Conservation (phyloP, 805 yeast species). For the Hanseniaspora lindneri region DNA sequence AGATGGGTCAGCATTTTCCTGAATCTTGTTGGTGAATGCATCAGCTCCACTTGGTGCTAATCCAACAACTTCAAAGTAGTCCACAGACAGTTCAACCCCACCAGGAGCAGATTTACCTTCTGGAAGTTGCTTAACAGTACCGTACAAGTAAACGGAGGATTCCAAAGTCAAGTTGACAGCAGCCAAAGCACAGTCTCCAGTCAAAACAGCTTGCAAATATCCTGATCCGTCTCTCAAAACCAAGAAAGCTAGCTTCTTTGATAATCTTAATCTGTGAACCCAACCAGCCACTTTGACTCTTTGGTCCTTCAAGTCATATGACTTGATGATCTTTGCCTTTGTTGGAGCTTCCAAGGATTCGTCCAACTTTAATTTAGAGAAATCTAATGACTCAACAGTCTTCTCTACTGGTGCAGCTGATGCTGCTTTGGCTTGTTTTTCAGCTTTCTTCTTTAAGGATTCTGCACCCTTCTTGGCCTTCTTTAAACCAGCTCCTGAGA, state of each 20-base stretch:
- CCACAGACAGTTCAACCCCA: slow-evolving; percentile 85
- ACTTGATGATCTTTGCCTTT: slow-evolving; percentile 50
- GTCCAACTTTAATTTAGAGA: slow-evolving; percentile 55
- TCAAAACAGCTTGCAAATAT: slow-evolving; percentile 69
- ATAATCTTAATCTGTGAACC: slow-evolving; percentile 88
- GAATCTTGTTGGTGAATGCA: slow-evolving; percentile 85
- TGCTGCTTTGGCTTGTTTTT: slow-evolving; percentile 44
- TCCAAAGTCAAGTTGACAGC: slow-evolving; percentile 79
- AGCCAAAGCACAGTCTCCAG: slow-evolving; percentile 88
- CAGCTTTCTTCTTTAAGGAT: slow-evolving; percentile 62
- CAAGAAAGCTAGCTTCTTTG: slow-evolving; percentile 82
- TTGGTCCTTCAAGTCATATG: slow-evolving; percentile 44
- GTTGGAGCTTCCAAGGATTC: slow-evolving; percentile 55
- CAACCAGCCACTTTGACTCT: slow-evolving; percentile 83
- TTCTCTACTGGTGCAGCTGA: slow-evolving; percentile 42
- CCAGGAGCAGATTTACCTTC: slow-evolving; percentile 97
- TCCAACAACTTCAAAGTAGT: slow-evolving; percentile 79
- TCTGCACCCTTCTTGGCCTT: slow-evolving; percentile 95
- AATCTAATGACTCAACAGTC: slow-evolving; percentile 67
- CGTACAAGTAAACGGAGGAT: slow-evolving; percentile 68
- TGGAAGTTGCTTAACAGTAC: slow-evolving; percentile 71
- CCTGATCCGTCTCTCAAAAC: slow-evolving; percentile 95
- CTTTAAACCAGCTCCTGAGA: slow-evolving; percentile 81
- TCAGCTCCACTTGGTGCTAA: slow-evolving; percentile 95
- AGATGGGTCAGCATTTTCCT: slow-evolving; percentile 89